Base-by-base conservation (phyloP, 768 basidiomycete species). In the Rossbeevera mucosa region DNA sequence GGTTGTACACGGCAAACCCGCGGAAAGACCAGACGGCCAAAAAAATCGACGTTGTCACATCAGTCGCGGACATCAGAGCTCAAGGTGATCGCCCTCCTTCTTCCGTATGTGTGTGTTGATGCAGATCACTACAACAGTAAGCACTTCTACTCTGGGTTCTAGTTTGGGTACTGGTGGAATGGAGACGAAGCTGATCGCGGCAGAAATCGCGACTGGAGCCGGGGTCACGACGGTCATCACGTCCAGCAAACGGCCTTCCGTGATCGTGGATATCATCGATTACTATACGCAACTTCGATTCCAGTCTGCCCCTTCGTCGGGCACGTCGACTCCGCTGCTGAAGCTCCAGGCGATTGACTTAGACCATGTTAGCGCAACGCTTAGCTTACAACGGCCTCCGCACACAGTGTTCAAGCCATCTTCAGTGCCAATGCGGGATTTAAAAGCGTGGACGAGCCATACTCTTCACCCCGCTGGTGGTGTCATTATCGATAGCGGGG, bases 121-220 rank as follows among this genome's bases (percentile, higher is more conserved):
- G 16, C 44, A 48, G 14, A 43, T 41, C 20, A 1, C 2, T 7
- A 18, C 16, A 20, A 24, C 44, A 95, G 96, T 99, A 7, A 94
- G 91, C 68, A 96, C 92, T 0, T 82, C 83, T 2, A 96, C 96
- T 0, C 77, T 95, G 1, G 96, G 96, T 0, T 94, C 92, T 1
- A 91, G 81, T 58, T 79, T 99, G 11, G 96, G 96, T 0, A 98
- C 96, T 1, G 96, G 96, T 0, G 96, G 96, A 4, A 98, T 98
- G 96, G 94, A 96, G 70, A 99, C 96, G 3, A 99, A 98, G 65
- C 81, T 98, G 59, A 96, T 98, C 58, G 96, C 96, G 1, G 95
- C 96, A 0, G 96, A 99, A 63, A 92, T 99, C 26, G 94, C 95
- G 5, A 95, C 91, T 0, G 94, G 86, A 0, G 95, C 94, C 0